A percentile compares a stretch with the other conserved stretches of the same genome.
Evolutionary conservation across 2,329 filamentous ascomycete species (phyloP).

Genomic region (Lachnellula subtilissima): DNA sequence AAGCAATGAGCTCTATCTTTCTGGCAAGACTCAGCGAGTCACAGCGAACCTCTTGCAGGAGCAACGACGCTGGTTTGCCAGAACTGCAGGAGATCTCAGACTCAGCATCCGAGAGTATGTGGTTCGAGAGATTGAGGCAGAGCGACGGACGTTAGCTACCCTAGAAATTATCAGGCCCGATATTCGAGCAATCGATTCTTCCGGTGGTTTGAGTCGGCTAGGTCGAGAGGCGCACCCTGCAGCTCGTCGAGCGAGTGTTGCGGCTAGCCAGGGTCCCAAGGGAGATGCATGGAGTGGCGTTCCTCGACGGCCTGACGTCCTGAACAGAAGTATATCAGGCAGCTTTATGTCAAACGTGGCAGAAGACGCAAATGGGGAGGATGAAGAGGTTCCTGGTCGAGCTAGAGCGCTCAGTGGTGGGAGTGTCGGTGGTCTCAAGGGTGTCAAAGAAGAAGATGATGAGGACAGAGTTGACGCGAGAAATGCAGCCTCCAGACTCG

Average conservation of each 20-base stretch:
- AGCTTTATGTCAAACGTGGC: slow-evolving; percentile 61
- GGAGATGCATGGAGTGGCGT: slow-evolving; percentile 99
- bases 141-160: slow-evolving; percentile 83
- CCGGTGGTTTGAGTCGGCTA: slow-evolving; percentile 81
- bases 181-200: slow-evolving; percentile 85
- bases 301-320: slow-evolving; percentile 68
- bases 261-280: slow-evolving; percentile 88
- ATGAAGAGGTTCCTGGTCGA: slow-evolving; percentile 37
- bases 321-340: slow-evolving; percentile 71
- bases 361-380: slow-evolving; percentile 57
- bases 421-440: slow-evolving; percentile 44
- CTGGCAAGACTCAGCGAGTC: slow-evolving; percentile 81
- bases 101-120: slow-evolving; percentile 86
- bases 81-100: slow-evolving; percentile 80
- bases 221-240: slow-evolving; percentile 82
- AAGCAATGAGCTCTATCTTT: slow-evolving; percentile 73
- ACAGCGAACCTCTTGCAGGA: slow-evolving; percentile 85
- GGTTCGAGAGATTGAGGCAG: slow-evolving; percentile 89
- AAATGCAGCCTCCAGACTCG: slow-evolving; percentile 90
- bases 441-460: slow-evolving; percentile 73
- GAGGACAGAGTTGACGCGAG: slow-evolving; percentile 92
- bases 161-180: slow-evolving; percentile 93
- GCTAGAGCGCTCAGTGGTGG: slow-evolving; percentile 29
- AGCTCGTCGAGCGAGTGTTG: slow-evolving; percentile 67
- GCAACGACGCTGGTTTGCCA: slow-evolving; percentile 83